Evolutionary conservation across 805 yeast species (phyloP).

Genomic region (Aciculoconidium aculeatum): DNA sequence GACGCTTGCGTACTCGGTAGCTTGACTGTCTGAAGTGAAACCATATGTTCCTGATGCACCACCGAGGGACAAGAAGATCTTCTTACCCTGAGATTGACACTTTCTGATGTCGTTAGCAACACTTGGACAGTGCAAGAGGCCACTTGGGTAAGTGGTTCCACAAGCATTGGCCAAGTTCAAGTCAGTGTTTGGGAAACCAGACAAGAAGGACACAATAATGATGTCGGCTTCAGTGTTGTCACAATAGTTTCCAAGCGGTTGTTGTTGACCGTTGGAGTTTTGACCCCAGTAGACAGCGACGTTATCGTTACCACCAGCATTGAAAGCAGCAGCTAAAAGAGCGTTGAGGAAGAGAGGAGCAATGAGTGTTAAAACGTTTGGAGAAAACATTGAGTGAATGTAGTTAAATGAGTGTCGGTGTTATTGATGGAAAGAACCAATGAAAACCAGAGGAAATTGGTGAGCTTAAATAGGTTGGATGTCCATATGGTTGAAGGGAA

Average conservation of each 20-base stretch:
- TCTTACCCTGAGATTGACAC: constrained; percentile 77
- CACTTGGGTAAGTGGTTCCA: constrained; percentile 9
- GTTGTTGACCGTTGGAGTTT: constrained; percentile 11
- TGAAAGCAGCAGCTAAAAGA: constrained; percentile 8
- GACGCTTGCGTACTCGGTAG: constrained; percentile 20
- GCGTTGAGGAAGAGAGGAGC: constrained; percentile 6
- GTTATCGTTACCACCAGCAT: constrained; percentile 7
- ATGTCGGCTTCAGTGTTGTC: constrained; percentile 9
- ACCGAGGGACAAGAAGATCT: constrained; percentile 70
- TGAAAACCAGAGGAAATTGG: too few species aligned
- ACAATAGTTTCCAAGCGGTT: constrained; percentile 10
- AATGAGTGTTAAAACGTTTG: constrained; percentile 4
- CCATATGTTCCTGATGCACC: constrained; percentile 38
- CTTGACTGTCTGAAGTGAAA: constrained; percentile 27
- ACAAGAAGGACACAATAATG: constrained; percentile 10
- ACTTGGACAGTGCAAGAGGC: constrained; percentile 15
- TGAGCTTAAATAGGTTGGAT: too few species aligned
- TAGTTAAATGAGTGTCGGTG: too few species aligned
- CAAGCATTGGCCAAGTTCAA: constrained; percentile 13
- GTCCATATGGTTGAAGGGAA: too few species aligned
- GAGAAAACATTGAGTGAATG: too few species aligned
- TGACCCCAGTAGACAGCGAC: constrained; percentile 16
- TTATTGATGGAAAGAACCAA: too few species aligned
- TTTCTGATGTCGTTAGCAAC: constrained; percentile 58
- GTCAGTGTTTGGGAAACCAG: constrained; percentile 8